These are phyloP conservation scores for Monotropa hypopitys DNA, from an alignment of 179 eudicot genomes.

Conservation along the genomic window DNA sequence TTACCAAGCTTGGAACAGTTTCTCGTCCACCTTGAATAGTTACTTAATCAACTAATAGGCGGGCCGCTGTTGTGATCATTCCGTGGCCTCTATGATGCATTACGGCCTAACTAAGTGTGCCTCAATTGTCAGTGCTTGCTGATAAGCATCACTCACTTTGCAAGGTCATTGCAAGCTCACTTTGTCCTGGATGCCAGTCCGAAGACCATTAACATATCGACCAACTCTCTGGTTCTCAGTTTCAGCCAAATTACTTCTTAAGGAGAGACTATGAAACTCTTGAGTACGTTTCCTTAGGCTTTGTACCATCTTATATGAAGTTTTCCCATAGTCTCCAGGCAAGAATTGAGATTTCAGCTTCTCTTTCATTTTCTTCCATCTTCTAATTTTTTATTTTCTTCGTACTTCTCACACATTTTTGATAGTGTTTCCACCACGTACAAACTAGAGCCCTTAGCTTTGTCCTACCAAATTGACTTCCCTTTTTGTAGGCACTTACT, in stretches of 20 bases:
- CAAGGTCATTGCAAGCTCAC: neutral
- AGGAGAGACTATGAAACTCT: neutral
- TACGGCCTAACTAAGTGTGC: neutral
- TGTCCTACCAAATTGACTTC: neutral
- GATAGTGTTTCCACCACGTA: slow-evolving; percentile 4
- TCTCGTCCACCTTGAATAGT: neutral
- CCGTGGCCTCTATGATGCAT: neutral
- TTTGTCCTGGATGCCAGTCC: neutral
- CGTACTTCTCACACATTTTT: neutral
- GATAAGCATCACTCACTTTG: slow-evolving; percentile 6
- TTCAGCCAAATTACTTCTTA: neutral
- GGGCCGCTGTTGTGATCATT: neutral
- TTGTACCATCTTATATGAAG: too few species aligned
- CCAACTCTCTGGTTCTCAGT: neutral
- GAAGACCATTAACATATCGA: neutral
- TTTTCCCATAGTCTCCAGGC: neutral
- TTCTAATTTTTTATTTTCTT: neutral
- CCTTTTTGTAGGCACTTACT: neutral
- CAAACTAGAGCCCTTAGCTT: neutral
- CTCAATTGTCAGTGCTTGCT: slow-evolving; percentile 1
- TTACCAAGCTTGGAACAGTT: neutral
- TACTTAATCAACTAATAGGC: neutral
- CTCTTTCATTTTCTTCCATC: neutral
- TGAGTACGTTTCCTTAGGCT: too few species aligned
- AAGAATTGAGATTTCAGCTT: neutral